A percentile compares a stretch with the other conserved stretches of the same genome.
Conservation (phyloP, 148 eudicot genomes). For the Selenicereus undatus region DNA sequence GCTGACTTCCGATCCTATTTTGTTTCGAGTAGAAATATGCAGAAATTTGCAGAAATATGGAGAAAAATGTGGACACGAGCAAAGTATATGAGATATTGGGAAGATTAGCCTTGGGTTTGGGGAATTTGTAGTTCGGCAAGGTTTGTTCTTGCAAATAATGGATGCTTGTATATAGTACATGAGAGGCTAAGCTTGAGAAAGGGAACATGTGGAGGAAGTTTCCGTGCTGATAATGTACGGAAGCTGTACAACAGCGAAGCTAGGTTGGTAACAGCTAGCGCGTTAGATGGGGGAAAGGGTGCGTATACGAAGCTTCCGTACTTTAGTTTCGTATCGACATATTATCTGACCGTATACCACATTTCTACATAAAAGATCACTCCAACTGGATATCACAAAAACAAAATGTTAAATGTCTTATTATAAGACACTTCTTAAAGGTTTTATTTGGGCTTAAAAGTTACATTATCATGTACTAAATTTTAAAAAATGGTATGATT, state of each 20-base stretch:
- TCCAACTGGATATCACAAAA: too few species aligned
- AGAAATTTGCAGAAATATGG: too few species aligned
- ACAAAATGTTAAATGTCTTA: too few species aligned
- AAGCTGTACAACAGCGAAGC: neutral
- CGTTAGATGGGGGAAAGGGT: neutral
- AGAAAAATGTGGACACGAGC: too few species aligned
- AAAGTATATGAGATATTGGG: too few species aligned
- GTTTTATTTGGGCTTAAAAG: too few species aligned
- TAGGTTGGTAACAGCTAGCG: conserved; percentile 18
- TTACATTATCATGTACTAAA: too few species aligned
- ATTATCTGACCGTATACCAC: neutral
- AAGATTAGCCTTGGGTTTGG: too few species aligned
- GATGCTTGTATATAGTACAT: conserved; percentile 17
- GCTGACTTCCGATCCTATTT: too few species aligned
- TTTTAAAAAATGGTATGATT: too few species aligned
- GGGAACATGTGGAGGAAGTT: conserved; percentile 18
- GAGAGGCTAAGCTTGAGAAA: neutral
- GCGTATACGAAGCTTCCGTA: conserved; percentile 15
- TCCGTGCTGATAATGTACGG: conserved; percentile 6
- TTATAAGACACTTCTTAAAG: too few species aligned
- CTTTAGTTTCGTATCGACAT: neutral
- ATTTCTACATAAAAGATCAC: neutral
- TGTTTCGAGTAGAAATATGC: neutral
- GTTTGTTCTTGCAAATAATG: neutral
- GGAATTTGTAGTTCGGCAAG: neutral